Evolutionary conservation across 345 rosid genomes (phyloP).

Genomic region (Citrus unshiu): DNA sequence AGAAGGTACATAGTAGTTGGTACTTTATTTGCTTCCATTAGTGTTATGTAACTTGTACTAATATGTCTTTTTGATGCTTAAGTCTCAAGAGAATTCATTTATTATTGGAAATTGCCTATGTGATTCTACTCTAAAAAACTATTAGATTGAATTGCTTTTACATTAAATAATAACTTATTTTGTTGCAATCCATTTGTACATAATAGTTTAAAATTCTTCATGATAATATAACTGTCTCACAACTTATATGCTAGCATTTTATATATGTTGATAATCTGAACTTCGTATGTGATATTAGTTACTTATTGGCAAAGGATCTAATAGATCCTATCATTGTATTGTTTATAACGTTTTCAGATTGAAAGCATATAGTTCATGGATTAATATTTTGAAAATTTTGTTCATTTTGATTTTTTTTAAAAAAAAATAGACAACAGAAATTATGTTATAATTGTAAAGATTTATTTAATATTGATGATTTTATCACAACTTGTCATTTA

Average conservation of each 20-base stretch:
- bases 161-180: neutral
- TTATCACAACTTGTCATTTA: neutral
- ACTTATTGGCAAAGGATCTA: neutral
- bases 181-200: neutral
- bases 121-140: neutral
- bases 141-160: neutral
- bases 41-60: neutral
- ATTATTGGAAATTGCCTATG: neutral
- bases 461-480: neutral
- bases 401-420: too few relatives aligned
- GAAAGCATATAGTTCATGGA: neutral
- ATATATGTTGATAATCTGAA: neutral
- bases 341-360: neutral
- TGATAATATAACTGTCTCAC: neutral
- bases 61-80: neutral
- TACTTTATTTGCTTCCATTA: neutral
- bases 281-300: neutral
- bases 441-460: neutral
- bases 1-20: constrained; percentile 49
- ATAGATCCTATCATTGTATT: neutral
- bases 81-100: neutral
- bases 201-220: neutral
- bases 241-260: too few relatives aligned
- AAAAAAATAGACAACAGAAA: neutral
- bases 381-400: neutral